Conservation (phyloP, 2,329 filamentous ascomycete species). For the Pseudogymnoascus sp. region DNA sequence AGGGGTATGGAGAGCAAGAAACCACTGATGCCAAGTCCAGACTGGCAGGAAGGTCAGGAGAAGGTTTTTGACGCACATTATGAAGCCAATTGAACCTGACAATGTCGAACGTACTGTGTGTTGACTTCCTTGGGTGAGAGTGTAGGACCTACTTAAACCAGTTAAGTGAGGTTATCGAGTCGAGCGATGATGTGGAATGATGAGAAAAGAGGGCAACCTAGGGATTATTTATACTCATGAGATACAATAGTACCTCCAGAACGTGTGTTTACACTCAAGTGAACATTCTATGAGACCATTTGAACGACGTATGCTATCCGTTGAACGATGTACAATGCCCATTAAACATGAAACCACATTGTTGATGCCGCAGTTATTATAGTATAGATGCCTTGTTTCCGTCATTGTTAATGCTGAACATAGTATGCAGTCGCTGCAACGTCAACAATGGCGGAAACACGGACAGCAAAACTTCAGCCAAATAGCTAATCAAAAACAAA, state of each 20-base stretch:
- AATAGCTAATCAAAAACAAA: background rate
- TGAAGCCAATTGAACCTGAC: background rate
- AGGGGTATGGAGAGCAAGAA: constrained; percentile 43
- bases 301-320: background rate
- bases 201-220: background rate
- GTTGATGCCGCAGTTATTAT: background rate
- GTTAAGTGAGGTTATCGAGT: background rate
- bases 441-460: background rate
- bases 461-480: no score
- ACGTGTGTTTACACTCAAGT: background rate
- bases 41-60: background rate
- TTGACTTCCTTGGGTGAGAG: background rate
- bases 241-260: background rate
- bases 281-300: background rate
- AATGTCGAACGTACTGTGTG: background rate
- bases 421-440: background rate
- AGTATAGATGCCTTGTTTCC: background rate
- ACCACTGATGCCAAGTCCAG: background rate
- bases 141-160: background rate
- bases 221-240: background rate
- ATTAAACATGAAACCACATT: background rate
- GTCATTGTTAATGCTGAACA: background rate
- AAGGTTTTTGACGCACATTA: background rate
- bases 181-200: background rate
- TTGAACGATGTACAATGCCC: background rate